Conservation (phyloP, 2,329 filamentous ascomycete genomes). For the Cylindrodendrum hubeiense region DNA sequence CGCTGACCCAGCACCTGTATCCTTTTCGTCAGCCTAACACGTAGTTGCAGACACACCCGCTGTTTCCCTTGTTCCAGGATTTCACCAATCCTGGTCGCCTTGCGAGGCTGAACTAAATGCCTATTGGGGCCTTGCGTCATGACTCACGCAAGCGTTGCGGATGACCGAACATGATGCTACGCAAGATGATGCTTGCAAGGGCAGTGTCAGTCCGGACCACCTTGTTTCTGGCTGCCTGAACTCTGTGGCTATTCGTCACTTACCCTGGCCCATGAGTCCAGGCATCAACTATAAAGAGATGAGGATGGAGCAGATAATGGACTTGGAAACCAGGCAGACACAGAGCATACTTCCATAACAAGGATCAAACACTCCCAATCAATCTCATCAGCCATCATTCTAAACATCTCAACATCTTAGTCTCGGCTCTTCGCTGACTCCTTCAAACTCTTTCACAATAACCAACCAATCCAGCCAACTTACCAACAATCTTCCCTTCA, state of each 20-base stretch:
- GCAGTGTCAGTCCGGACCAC: background rate
- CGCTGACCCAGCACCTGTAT: background rate
- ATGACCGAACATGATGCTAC: slow-evolving; percentile 22
- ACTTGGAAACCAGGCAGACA: slow-evolving; percentile 28
- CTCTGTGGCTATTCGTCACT: background rate
- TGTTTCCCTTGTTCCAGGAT: background rate
- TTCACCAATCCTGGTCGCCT: slow-evolving; percentile 21
- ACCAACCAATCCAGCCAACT: background rate
- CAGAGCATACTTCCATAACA: slow-evolving; percentile 10
- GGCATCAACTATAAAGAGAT: slow-evolving; percentile 38
- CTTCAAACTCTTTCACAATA: slow-evolving; percentile 6
- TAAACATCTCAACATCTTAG: slow-evolving; percentile 1
- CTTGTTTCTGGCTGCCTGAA: slow-evolving; percentile 10
- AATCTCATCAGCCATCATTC: background rate
- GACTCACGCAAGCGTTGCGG: slow-evolving; percentile 39
- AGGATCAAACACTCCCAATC: background rate
- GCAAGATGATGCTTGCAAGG: slow-evolving; percentile 15
- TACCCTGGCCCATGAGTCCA: slow-evolving; percentile 4
- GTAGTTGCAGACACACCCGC: slow-evolving; percentile 8
- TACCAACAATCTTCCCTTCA: slow-evolving; percentile 25
- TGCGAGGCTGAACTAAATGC: slow-evolving; percentile 10
- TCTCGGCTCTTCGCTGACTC: background rate
- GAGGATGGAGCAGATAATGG: slow-evolving; percentile 4
- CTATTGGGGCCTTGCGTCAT: slow-evolving; percentile 34
- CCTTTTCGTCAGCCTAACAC: slow-evolving; percentile 35